Percentiles rank a stretch among this genome's conserved stretches.
Conservation (phyloP, 106 monocot species). For the Apostasia ramifera region DNA sequence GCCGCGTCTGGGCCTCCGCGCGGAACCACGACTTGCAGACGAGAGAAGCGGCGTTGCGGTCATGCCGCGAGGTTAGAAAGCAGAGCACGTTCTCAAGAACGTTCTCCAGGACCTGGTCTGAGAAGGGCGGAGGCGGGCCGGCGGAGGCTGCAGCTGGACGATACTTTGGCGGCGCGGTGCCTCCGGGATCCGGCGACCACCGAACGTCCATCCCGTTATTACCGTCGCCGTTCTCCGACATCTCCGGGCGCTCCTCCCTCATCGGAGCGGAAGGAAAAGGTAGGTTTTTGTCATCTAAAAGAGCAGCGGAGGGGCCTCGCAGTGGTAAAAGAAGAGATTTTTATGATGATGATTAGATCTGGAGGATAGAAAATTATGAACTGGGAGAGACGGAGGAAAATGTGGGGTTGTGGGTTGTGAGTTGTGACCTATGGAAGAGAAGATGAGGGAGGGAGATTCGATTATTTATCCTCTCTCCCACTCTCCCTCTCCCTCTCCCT, state of each 20-base stretch:
- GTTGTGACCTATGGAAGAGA: background rate
- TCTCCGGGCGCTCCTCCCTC: background rate
- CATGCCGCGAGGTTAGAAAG: slow-evolving; percentile 23
- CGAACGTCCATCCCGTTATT: background rate
- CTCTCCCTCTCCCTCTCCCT: background rate
- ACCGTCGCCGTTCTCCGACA: slow-evolving; percentile 10
- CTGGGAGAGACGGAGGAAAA: background rate
- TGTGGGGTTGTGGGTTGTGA: background rate
- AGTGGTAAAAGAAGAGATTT: too few species aligned
- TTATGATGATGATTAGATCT: too few species aligned
- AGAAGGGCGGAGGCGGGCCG: slow-evolving; percentile 10
- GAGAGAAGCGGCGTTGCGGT: slow-evolving; percentile 29
- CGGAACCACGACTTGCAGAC: slow-evolving; percentile 29
- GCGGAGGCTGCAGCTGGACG: background rate
- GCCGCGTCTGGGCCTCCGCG: slow-evolving; percentile 22
- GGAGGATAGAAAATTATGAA: background rate
- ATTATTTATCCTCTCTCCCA: background rate
- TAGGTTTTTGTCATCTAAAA: background rate
- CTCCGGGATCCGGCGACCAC: background rate
- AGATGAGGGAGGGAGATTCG: background rate
- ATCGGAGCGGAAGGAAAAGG: background rate
- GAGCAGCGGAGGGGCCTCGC: too few species aligned
- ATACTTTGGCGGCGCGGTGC: background rate
- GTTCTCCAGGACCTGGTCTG: slow-evolving; percentile 22
- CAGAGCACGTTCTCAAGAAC: slow-evolving; percentile 35